Evolutionary conservation across 2,329 filamentous ascomycete species (phyloP).

Genomic region (Macrophomina pseudophaseolina): DNA sequence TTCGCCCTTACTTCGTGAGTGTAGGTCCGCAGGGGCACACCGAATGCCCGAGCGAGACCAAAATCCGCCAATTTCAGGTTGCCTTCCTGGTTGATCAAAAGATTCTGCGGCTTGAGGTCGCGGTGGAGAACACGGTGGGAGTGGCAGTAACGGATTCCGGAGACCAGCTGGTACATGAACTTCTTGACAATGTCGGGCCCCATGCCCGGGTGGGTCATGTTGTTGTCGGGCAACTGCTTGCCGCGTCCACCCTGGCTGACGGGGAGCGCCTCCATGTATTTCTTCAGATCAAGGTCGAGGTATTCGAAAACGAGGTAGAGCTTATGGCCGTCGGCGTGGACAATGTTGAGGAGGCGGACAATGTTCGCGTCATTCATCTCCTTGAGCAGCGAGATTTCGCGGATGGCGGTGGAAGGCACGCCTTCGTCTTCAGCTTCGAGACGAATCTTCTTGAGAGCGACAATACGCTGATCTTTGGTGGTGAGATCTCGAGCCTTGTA

Average conservation of each 20-base stretch:
- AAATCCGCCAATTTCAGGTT: slow-evolving; percentile 93
- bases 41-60: slow-evolving; percentile 85
- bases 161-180: slow-evolving; percentile 87
- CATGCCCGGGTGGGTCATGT: slow-evolving; percentile 71
- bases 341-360: slow-evolving; percentile 85
- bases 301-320: slow-evolving; percentile 93
- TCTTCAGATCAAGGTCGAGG: slow-evolving; percentile 89
- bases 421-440: slow-evolving; percentile 95
- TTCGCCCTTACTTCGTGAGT: slow-evolving; percentile 72
- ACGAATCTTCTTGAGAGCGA: slow-evolving; percentile 93
- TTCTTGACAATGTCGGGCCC: slow-evolving; percentile 85
- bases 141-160: slow-evolving; percentile 87
- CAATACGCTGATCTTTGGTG: slow-evolving; percentile 77
- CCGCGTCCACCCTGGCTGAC: slow-evolving; percentile 83
- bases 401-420: slow-evolving; percentile 89
- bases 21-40: slow-evolving; percentile 87
- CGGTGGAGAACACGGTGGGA: slow-evolving; percentile 85
- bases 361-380: slow-evolving; percentile 94
- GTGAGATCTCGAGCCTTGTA: slow-evolving; percentile 91
- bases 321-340: slow-evolving; percentile 93
- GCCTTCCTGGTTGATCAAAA: slow-evolving; percentile 83
- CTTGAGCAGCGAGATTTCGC: slow-evolving; percentile 91
- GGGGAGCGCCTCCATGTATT: slow-evolving; percentile 92
- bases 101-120: slow-evolving; percentile 88
- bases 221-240: slow-evolving; percentile 81